Percentiles rank a stretch among this genome's conserved stretches.
These are phyloP conservation scores for Salix arbutifolia DNA, from an alignment of 345 rosid genomes.

Conservation along the genomic window DNA sequence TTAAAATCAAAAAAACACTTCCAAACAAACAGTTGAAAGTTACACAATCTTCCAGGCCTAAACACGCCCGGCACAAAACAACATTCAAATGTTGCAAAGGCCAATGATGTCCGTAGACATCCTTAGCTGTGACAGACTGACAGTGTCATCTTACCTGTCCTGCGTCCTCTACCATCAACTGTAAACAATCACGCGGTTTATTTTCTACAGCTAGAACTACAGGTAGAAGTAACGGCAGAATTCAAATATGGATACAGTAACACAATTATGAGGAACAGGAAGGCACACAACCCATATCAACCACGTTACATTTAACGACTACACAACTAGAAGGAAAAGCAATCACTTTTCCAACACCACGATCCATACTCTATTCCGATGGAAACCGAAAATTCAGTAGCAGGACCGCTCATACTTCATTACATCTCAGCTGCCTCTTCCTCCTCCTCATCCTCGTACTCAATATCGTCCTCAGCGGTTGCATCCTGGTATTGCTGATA, in stretches of 20 bases:
- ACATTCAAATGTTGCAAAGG: not conserved
- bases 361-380: not conserved
- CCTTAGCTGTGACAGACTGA: not conserved
- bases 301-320: not conserved
- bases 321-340: not conserved
- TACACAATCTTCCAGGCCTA: not conserved
- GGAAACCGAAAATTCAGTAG: not conserved
- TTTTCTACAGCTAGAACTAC: not conserved
- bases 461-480: constrained; percentile 16
- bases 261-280: not conserved
- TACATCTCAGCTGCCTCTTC: constrained; percentile 11
- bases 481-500: constrained; percentile 28
- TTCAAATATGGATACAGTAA: not conserved
- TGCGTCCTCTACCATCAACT: not conserved
- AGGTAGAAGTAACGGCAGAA: not conserved
- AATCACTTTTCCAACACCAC: not conserved
- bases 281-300: not conserved
- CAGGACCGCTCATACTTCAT: not conserved
- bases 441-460: constrained; percentile 19
- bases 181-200: not conserved
- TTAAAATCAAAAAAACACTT: too few relatives aligned
- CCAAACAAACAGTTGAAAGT: too few relatives aligned
- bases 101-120: not conserved
- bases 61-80: not conserved
- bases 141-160: not conserved